Evolutionary conservation across 2,329 filamentous ascomycete genomes (phyloP).

Genomic region (Bretziella fagacearum): DNA sequence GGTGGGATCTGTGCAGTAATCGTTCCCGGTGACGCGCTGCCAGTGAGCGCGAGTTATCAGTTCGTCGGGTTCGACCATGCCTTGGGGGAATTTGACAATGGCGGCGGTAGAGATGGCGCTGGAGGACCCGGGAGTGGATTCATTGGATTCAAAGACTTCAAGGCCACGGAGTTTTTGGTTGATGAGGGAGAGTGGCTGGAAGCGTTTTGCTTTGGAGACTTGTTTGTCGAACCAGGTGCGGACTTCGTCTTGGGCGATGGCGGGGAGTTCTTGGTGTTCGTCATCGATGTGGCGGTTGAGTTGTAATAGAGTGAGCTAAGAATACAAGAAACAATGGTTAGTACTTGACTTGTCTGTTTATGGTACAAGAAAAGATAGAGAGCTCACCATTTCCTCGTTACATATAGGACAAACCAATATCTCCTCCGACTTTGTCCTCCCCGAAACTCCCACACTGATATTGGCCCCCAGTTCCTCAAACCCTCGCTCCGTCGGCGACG

Average conservation of each 20-base stretch:
- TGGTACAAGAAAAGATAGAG: constrained; percentile 15
- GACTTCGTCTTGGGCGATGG: constrained; percentile 79
- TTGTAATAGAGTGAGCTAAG: constrained; percentile 74
- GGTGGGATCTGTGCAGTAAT: constrained; percentile 71
- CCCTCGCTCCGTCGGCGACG: constrained; percentile 41
- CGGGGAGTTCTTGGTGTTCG: constrained; percentile 73
- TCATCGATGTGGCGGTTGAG: constrained; percentile 79
- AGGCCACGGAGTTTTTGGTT: constrained; percentile 88
- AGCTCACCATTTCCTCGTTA: constrained; percentile 80
- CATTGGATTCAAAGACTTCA: constrained; percentile 88
- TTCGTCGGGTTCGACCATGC: constrained; percentile 62
- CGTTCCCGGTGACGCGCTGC: constrained; percentile 59
- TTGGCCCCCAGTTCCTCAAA: constrained; percentile 66
- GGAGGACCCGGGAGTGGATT: constrained; percentile 30
- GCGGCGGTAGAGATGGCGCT: constrained; percentile 20
- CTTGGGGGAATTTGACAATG: constrained; percentile 23
- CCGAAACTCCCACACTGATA: constrained; percentile 49
- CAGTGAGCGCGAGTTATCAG: constrained; percentile 77
- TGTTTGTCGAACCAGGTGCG: constrained; percentile 96
- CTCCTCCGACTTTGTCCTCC: constrained; percentile 36
- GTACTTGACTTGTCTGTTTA: constrained; percentile 15
- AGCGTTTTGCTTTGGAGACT: constrained; percentile 80
- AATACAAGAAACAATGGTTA: background rate
- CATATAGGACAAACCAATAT: constrained; percentile 92
- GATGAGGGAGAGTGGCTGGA: constrained; percentile 76